phyloP scores from a whole-genome alignment of 2,329 filamentous ascomycete genomes.

The Penicillium sp. region DNA sequence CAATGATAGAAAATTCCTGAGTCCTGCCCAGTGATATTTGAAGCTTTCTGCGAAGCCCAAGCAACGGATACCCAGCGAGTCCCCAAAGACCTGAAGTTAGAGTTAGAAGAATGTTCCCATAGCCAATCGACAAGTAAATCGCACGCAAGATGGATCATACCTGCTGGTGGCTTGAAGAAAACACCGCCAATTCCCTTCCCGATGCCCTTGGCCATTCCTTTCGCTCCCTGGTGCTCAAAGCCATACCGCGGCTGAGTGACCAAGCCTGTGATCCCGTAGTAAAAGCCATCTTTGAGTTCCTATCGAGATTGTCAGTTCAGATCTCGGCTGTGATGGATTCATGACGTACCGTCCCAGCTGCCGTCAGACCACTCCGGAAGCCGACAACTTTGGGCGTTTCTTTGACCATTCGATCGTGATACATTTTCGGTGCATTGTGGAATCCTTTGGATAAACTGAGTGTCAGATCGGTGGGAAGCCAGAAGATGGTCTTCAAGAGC shows the following conservation, averaged over 20 bases:
- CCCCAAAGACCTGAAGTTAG: slow-evolving; percentile 23
- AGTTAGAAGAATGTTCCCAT: not conserved
- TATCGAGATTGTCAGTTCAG: slow-evolving; percentile 21
- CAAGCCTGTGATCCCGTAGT: slow-evolving; percentile 76
- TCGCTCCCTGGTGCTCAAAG: slow-evolving; percentile 61
- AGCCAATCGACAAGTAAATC: not conserved
- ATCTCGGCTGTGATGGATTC: not conserved
- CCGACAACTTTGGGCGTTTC: slow-evolving; percentile 75
- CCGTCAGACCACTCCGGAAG: slow-evolving; percentile 70
- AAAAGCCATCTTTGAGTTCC: slow-evolving; percentile 74
- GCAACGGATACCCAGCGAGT: slow-evolving; percentile 27
- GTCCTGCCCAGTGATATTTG: slow-evolving; percentile 23
- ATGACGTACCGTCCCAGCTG: slow-evolving; percentile 55
- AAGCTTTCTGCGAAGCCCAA: slow-evolving; percentile 25
- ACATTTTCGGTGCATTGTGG: slow-evolving; percentile 80
- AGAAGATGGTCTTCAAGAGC: slow-evolving; percentile 71
- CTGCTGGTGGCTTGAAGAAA: slow-evolving; percentile 75
- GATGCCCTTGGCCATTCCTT: slow-evolving; percentile 75
- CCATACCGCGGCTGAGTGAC: slow-evolving; percentile 74
- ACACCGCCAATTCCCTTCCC: slow-evolving; percentile 81
- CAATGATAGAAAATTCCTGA: slow-evolving; percentile 15
- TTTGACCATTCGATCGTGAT: slow-evolving; percentile 78
- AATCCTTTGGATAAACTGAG: slow-evolving; percentile 81
- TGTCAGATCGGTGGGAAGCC: slow-evolving; percentile 81
- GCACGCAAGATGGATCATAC: slow-evolving; percentile 42